phyloP scores from a whole-genome alignment of 2,329 filamentous ascomycete genomes.

The Penicillium sp. region DNA sequence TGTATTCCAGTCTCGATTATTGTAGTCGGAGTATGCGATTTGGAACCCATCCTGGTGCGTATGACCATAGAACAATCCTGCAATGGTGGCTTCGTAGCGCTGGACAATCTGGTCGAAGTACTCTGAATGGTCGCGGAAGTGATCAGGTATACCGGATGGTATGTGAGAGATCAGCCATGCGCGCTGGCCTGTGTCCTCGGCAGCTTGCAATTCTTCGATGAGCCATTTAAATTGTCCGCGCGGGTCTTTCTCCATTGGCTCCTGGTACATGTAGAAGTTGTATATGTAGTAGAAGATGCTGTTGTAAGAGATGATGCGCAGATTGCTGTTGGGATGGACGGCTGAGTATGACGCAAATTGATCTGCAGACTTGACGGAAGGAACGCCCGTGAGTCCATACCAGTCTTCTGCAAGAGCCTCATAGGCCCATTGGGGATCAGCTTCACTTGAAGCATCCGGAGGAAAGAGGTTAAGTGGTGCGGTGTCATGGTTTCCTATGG shows the following conservation, averaged over 20 bases:
- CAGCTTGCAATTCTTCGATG: conserved; percentile 53
- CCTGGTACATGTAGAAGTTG: conserved; percentile 58
- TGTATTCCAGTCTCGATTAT: conserved; percentile 41
- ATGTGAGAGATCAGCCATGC: conserved; percentile 62
- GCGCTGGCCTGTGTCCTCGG: conserved; percentile 53
- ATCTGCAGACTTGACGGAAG: conserved; percentile 36
- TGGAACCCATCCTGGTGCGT: conserved; percentile 60
- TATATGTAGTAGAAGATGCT: conserved; percentile 61
- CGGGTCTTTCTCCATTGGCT: conserved; percentile 53
- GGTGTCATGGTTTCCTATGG: conserved; percentile 59
- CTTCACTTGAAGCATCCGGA: conserved; percentile 39
- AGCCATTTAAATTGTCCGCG: conserved; percentile 56
- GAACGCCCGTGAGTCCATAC: conserved; percentile 49
- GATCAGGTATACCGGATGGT: conserved; percentile 52
- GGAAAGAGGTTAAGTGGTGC: conserved; percentile 56
- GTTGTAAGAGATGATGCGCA: conserved; percentile 61
- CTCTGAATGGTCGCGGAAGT: conserved; percentile 54
- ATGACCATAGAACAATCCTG: conserved; percentile 59
- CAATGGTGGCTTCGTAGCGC: conserved; percentile 56
- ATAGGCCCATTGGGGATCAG: conserved; percentile 55
- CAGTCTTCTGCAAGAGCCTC: conserved; percentile 50
- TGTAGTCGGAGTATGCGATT: conserved; percentile 55
- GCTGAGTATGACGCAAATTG: conserved; percentile 54
- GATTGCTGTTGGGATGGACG: conserved; percentile 46
- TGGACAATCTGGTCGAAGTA: conserved; percentile 56